Base-by-base conservation (phyloP, 2,329 filamentous ascomycete genomes). In the Colletotrichum sp. region DNA sequence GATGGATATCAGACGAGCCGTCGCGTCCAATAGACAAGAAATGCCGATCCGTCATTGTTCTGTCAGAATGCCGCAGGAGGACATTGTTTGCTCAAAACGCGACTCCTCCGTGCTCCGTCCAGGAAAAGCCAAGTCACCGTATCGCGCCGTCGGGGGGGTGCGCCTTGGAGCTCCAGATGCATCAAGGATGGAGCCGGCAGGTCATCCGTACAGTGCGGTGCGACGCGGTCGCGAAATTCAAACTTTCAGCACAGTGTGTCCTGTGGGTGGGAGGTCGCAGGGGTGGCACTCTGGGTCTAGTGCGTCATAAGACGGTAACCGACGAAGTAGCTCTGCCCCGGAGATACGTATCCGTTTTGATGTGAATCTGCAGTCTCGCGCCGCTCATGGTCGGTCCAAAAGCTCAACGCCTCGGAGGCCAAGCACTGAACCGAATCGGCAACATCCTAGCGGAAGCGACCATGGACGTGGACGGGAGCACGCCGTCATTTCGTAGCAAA, bases 291-390 rank as follows among this genome's bases (percentile, higher is more conserved):
- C 73, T 64, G 32, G 57, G 69, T 59, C 64, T 69, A 73, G 70
- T 76, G 73, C 73, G 70, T 76, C 73, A 73, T 73, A 59, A 64
- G 64, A 69, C 64, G 73, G 69, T 76, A 76, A 73, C 39, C 57
- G 63, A 73, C 73, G 30, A 69, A 28, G 44, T 32, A 44, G 13
- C 16, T 59, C 57, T 69, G 39, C 9, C 60, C 55, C 63, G 44
- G 39, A 21, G 39, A 57, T 49, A 73, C 55, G 69, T 72, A 44
- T 44, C 69, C 24, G 26, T 65, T 72, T 36, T 59, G 52, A 66
- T 49, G 12, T 64, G 71, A 44, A n/a, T 64, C 66, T 24, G 57
- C n/a, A 24, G 26, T 49, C n/a, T 21, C n/a, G 44, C 44, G 13
- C 24, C 18, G 28, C 44, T 30, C 24, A 30, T 30, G 36, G 18